phyloP scores from a whole-genome alignment of 1,284 basidiomycete species.

The Laetiporus sulphureus region DNA sequence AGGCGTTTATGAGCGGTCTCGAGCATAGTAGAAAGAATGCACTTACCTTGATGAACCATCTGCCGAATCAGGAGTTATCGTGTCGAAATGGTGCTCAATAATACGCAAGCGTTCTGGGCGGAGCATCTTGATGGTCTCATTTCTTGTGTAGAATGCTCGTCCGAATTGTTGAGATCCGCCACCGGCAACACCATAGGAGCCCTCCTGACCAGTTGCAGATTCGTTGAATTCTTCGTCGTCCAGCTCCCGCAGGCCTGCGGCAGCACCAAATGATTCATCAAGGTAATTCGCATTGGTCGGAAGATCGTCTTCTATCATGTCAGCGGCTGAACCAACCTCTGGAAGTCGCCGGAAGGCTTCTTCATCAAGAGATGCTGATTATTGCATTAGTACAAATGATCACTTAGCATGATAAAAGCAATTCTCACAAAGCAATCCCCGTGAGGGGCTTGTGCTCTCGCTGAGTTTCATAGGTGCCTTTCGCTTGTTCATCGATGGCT shows the following conservation, averaged over 20 bases:
- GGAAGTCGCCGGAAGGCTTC: conserved; percentile 72
- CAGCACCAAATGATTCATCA: conserved; percentile 73
- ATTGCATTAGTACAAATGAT: too few species aligned
- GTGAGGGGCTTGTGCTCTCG: conserved; percentile 10
- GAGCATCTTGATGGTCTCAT: conserved; percentile 82
- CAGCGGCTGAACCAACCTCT: conserved; percentile 71
- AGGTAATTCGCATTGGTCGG: conserved; percentile 87
- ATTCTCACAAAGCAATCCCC: conserved; percentile 15
- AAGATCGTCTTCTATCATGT: conserved; percentile 89
- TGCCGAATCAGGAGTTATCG: conserved; percentile 46
- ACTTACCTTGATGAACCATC: conserved; percentile 43
- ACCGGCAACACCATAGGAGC: conserved; percentile 27
- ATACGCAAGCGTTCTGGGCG: conserved; percentile 49
- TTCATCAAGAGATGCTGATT: conserved; percentile 82
- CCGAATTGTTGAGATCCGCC: conserved; percentile 29
- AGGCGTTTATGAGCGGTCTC: not conserved
- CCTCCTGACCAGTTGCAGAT: conserved; percentile 35
- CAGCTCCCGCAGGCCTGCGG: conserved; percentile 68
- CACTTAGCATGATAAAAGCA: not conserved
- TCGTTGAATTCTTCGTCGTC: conserved; percentile 67
- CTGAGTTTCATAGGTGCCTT: conserved; percentile 32
- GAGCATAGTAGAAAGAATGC: not conserved
- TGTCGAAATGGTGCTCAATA: conserved; percentile 70
- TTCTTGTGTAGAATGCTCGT: conserved; percentile 59
- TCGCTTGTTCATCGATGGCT: conserved; percentile 25